Conservation (phyloP, 768 basidiomycete genomes). For the Cyathus striatus region DNA sequence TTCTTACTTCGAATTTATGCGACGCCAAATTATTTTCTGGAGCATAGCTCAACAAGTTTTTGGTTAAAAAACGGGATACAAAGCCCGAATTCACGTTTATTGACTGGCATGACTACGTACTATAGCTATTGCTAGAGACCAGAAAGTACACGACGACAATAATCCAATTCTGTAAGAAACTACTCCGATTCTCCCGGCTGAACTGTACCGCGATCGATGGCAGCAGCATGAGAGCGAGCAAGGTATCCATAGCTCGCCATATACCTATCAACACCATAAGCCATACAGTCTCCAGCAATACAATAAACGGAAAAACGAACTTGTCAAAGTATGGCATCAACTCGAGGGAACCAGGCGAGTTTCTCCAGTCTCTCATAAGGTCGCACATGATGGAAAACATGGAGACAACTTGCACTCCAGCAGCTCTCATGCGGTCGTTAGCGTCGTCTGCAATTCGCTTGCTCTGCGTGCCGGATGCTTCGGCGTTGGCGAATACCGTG, state of each 20-base stretch:
- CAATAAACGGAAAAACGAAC: constrained; percentile 18
- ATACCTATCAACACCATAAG: constrained; percentile 11
- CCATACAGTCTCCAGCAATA: background rate
- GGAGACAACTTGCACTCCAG: constrained; percentile 40
- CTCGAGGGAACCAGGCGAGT: constrained; percentile 35
- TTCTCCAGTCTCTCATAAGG: constrained; percentile 48
- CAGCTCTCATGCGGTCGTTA: constrained; percentile 42
- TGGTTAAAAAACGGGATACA: no score
- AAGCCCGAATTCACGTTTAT: no score
- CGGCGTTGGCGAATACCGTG: constrained; percentile 41
- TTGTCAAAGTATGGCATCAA: constrained; percentile 39
- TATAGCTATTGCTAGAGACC: no score
- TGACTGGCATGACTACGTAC: no score
- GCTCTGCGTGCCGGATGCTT: constrained; percentile 39
- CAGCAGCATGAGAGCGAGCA: constrained; percentile 19
- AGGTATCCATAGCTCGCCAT: constrained; percentile 18
- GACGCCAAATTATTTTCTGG: no score
- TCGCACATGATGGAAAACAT: constrained; percentile 38
- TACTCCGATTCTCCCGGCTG: constrained; percentile 17
- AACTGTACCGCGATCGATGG: constrained; percentile 13
- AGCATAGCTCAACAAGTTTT: no score
- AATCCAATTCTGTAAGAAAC: no score
- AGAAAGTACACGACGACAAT: no score
- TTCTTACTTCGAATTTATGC: no score
- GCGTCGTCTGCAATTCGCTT: constrained; percentile 35